Evolutionary conservation across 805 yeast genomes (phyloP).

Genomic region (Wickerhamiella vanderwaltii): DNA sequence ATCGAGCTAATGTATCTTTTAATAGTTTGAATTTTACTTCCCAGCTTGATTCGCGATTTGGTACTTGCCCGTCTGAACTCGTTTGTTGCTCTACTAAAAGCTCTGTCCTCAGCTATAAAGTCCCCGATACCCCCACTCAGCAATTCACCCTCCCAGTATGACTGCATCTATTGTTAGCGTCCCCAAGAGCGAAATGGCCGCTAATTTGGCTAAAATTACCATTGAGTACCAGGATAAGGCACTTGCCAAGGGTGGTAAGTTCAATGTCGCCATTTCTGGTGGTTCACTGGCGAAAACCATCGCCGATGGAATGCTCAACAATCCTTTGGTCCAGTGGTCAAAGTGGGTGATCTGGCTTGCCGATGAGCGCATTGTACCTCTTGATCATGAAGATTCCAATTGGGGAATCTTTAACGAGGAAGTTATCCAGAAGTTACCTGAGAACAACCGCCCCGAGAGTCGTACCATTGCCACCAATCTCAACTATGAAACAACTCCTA

Average conservation of each 20-base stretch:
- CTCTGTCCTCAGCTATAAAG: no score
- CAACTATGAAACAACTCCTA: constrained; percentile 42
- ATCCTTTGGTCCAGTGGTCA: constrained; percentile 29
- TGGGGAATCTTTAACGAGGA: constrained; percentile 62
- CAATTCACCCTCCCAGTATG: no score
- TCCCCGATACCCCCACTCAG: no score
- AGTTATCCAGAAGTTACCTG: constrained; percentile 38
- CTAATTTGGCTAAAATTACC: constrained; percentile 51
- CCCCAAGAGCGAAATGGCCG: constrained; percentile 39
- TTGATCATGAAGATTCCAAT: constrained; percentile 74
- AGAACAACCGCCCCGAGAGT: constrained; percentile 16
- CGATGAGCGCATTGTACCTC: constrained; percentile 82
- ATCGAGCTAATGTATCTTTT: no score
- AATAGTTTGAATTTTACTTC: no score
- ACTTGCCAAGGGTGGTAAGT: constrained; percentile 34
- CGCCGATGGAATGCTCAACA: constrained; percentile 49
- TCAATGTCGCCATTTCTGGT: constrained; percentile 77
- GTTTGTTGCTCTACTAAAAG: no score
- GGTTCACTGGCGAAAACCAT: constrained; percentile 77
- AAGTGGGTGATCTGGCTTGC: constrained; percentile 59
- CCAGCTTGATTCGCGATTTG: no score
- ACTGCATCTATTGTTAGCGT: constrained; percentile 7
- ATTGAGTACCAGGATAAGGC: constrained; percentile 51
- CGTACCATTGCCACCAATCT: constrained; percentile 42
- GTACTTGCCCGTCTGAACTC: no score